A percentile compares a stretch with the other conserved stretches of the same genome.
Conservation (phyloP, 805 yeast genomes). For the Kuraishia ogatae region DNA sequence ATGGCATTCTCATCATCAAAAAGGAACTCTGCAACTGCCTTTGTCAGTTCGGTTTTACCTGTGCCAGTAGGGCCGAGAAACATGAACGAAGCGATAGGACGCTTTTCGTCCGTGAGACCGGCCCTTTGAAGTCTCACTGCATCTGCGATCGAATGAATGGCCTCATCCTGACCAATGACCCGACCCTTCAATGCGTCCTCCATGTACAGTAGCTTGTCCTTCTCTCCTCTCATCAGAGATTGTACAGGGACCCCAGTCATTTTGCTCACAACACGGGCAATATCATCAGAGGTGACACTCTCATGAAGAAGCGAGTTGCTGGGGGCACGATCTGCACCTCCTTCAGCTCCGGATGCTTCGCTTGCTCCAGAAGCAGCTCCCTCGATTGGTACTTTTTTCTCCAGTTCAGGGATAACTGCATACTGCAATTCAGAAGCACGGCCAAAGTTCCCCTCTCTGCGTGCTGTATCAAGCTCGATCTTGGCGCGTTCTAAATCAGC, state of each 20-base stretch:
- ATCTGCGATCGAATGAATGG: constrained; percentile 80
- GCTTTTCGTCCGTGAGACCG: constrained; percentile 85
- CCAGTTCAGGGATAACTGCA: constrained; percentile 74
- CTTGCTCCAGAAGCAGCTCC: constrained; percentile 20
- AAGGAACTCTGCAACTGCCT: constrained; percentile 83
- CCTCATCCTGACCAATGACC: constrained; percentile 95
- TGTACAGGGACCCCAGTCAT: constrained; percentile 96
- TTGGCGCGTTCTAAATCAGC: constrained; percentile 78
- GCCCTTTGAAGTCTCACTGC: constrained; percentile 96
- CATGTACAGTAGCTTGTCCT: constrained; percentile 84
- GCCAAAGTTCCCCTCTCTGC: constrained; percentile 79
- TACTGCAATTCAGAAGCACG: constrained; percentile 87
- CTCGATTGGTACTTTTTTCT: constrained; percentile 46
- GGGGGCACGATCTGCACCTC: constrained; percentile 19
- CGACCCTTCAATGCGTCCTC: constrained; percentile 66
- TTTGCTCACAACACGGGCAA: constrained; percentile 82
- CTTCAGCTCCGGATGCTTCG: constrained; percentile 14
- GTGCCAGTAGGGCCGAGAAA: constrained; percentile 98
- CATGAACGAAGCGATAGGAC: constrained; percentile 95
- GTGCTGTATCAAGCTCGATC: constrained; percentile 72
- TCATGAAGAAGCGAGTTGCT: constrained; percentile 59
- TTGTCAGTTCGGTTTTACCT: constrained; percentile 94
- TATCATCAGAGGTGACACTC: constrained; percentile 89
- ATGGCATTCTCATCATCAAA: constrained; percentile 86
- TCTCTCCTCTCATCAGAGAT: constrained; percentile 88